Evolutionary conservation across 768 basidiomycete species (phyloP).

Genomic region (Amanita muscaria): DNA sequence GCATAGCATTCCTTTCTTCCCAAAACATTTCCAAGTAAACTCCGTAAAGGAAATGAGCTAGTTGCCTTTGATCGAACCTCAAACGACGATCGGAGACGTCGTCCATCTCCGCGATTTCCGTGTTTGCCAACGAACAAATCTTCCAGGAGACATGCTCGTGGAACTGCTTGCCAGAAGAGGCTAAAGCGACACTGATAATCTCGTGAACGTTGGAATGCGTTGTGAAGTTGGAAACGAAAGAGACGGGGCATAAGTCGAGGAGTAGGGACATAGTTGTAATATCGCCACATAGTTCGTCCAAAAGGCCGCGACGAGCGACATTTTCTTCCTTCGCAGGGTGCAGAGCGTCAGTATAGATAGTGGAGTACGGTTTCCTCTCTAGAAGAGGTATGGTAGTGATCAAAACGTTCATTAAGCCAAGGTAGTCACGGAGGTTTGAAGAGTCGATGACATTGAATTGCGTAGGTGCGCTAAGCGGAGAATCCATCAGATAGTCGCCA

Average conservation of each 20-base stretch:
- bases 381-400: constrained; percentile 30
- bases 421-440: constrained; percentile 40
- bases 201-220: constrained; percentile 35
- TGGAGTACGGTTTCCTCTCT: constrained; percentile 18
- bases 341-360: constrained; percentile 36
- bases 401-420: constrained; percentile 38
- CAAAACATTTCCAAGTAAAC: constrained; percentile 38
- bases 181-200: constrained; percentile 12
- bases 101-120: neutral
- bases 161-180: constrained; percentile 17
- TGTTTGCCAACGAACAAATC: constrained; percentile 4
- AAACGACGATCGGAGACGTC: neutral
- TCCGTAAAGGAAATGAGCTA: constrained; percentile 30
- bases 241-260: constrained; percentile 31
- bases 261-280: constrained; percentile 31
- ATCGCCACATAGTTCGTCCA: constrained; percentile 26
- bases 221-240: constrained; percentile 31
- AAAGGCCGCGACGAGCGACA: constrained; percentile 24
- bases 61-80: constrained; percentile 19
- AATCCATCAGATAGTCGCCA: constrained; percentile 20
- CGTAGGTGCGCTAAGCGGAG: constrained; percentile 20
- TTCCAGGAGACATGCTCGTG: constrained; percentile 35
- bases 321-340: constrained; percentile 15
- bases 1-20: constrained; percentile 24
- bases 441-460: constrained; percentile 40